Evolutionary conservation across 2,329 filamentous ascomycete species (phyloP), one percentile per base, ranked within the genome.

Genomic region (Gaeumannomyces sp.): DNA sequence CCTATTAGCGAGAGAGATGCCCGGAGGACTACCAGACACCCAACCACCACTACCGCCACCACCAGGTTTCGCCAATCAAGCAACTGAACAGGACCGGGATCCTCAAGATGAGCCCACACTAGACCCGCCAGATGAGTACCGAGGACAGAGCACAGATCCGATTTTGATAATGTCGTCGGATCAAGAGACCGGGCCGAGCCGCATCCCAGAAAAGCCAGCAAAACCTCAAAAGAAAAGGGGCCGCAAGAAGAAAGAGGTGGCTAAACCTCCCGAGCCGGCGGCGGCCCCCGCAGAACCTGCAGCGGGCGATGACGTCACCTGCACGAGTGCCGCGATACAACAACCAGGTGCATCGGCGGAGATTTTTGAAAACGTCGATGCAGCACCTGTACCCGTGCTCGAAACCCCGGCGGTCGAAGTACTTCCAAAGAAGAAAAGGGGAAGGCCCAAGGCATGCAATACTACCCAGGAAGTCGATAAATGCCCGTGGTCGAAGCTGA

Each of bases 381-480:
- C 35, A 13, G 33, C 60, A 2, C 27, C 28, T 31, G 33, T 27
- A 11, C 27, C 38, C 25, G 27, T 56, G 6, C 33, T 13, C 10
- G 50, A 29, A 4, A 29, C 27, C 19, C 27, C 45, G 45, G 7
- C 2, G 45, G 7, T n/a, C 6, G 22, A 53, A 22, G 38, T n/a
- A n/a, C 35, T 28, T n/a, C 62, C 62, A 31, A 64, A 64, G 57
- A 59, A 59, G 62, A 64, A 45, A 65, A 73, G 80, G 62, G 80
- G 80, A 5, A 74, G 80, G 27, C 79, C 79, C n/a, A 77, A 73
- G 65, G 45, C 45, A n/a, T 22, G n/a, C 25, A 28, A 3, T 28
- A 22, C 16, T 7, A 13, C 25, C 6, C 25, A 59, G 25, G 57
- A 29, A 27, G 57, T 28, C 57, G 14, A 59, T 59, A 11, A 31